Evolutionary conservation across 139 green algal genomes (phyloP).

Genomic region (Picochlorum sp.): DNA sequence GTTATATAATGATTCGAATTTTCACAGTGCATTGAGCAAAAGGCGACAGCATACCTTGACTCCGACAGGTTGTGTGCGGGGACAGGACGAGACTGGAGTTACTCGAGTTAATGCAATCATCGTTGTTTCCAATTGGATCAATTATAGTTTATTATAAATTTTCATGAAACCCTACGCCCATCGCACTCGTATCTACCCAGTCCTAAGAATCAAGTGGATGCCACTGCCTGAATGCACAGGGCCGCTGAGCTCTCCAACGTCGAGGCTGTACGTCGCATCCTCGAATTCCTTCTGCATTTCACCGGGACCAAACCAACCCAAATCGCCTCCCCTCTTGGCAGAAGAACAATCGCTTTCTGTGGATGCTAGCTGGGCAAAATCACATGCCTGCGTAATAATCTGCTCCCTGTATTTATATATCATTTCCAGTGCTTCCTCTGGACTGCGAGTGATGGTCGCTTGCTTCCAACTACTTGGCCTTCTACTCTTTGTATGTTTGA

Average conservation of each 20-base stretch:
- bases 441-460: conserved; percentile 49
- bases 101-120: too few relatives aligned
- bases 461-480: conserved; percentile 77
- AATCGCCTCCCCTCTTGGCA: conserved; percentile 56
- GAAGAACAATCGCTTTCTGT: conserved; percentile 77
- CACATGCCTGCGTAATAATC: conserved; percentile 34
- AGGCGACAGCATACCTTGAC: too few relatives aligned
- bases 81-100: too few relatives aligned
- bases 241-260: conserved; percentile 58
- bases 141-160: too few relatives aligned
- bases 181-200: conserved; percentile 31
- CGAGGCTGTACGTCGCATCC: conserved; percentile 31
- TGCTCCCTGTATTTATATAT: conserved; percentile 46
- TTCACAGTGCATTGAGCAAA: too few relatives aligned
- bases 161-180: neutral
- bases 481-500: conserved; percentile 69
- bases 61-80: too few relatives aligned
- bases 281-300: conserved; percentile 87
- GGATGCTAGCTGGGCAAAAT: conserved; percentile 62
- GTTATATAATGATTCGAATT: too few relatives aligned
- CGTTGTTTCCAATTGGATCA: too few relatives aligned
- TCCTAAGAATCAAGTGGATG: conserved; percentile 75
- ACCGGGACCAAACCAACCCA: conserved; percentile 72
- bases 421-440: conserved; percentile 71
- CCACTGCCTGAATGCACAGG: conserved; percentile 72